Percentiles rank a stretch among this genome's conserved stretches.
Conservation (phyloP, 2,329 filamentous ascomycete genomes). For the Cladosporium sp. region DNA sequence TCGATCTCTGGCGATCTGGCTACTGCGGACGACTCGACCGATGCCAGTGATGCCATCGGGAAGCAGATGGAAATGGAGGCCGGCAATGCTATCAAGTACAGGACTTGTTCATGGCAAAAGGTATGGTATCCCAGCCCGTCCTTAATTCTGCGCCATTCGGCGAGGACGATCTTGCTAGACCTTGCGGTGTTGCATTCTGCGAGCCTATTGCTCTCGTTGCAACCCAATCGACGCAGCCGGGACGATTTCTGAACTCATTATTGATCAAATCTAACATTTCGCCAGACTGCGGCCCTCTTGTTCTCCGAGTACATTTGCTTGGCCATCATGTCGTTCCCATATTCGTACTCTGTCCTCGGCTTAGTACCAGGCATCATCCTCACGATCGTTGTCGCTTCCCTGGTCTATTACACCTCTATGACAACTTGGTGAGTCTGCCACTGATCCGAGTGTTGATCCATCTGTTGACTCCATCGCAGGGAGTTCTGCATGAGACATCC, state of each 20-base stretch:
- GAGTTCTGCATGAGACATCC: constrained; percentile 87
- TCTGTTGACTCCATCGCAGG: constrained; percentile 46
- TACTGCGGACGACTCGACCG: constrained; percentile 25
- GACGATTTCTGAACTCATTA: not conserved
- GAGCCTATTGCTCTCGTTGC: not conserved
- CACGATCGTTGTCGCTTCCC: constrained; percentile 67
- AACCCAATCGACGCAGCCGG: not conserved
- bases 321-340: constrained; percentile 91
- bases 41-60: constrained; percentile 42
- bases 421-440: constrained; percentile 49
- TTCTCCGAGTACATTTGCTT: constrained; percentile 96
- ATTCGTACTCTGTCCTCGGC: constrained; percentile 82
- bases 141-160: not conserved
- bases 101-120: constrained; percentile 92
- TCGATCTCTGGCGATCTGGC: constrained; percentile 26
- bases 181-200: not conserved
- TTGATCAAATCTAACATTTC: constrained; percentile 1
- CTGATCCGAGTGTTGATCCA: not conserved
- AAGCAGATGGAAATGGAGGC: constrained; percentile 72
- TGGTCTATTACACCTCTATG: constrained; percentile 79
- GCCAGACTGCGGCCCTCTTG: constrained; percentile 72
- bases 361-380: constrained; percentile 81
- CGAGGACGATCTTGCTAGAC: not conserved
- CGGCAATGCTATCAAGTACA: constrained; percentile 77
- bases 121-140: constrained; percentile 31